A percentile compares a stretch with the other conserved stretches of the same genome.
Evolutionary conservation across 2,329 filamentous ascomycete species (phyloP).

Genomic region (Xylaria multiplex): DNA sequence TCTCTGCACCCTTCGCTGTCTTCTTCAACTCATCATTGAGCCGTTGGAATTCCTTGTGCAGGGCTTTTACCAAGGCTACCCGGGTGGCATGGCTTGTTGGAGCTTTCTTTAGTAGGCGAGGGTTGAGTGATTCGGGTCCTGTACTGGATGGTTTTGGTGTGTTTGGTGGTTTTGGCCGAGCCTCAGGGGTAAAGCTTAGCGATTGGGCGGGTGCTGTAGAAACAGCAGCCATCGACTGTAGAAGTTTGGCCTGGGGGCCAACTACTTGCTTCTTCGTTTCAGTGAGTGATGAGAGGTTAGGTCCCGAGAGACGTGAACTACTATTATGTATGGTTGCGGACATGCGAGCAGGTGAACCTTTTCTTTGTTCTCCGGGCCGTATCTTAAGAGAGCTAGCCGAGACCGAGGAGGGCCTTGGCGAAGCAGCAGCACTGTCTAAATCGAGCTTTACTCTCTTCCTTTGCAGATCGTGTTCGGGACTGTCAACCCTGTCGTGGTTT

Average conservation of each 20-base stretch:
- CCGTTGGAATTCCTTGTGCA: constrained; percentile 73
- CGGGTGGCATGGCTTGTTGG: constrained; percentile 68
- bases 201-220: constrained; percentile 7
- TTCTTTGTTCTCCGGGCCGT: constrained; percentile 28
- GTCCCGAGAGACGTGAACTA: constrained; percentile 10
- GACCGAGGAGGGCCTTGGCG: constrained; percentile 15
- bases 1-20: constrained; percentile 59
- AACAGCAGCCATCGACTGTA: constrained; percentile 4
- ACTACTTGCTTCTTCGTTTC: constrained; percentile 11
- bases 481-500: constrained; percentile 17
- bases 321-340: constrained; percentile 16
- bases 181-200: constrained; percentile 12
- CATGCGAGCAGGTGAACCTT: not conserved
- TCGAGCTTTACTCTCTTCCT: constrained; percentile 45
- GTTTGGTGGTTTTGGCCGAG: constrained; percentile 24
- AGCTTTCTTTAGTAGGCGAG: constrained; percentile 68
- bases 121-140: constrained; percentile 69
- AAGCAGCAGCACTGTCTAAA: constrained; percentile 20
- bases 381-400: constrained; percentile 5
- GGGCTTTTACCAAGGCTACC: constrained; percentile 66
- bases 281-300: constrained; percentile 7
- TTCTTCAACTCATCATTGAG: constrained; percentile 72
- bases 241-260: constrained; percentile 19
- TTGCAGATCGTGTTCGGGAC: constrained; percentile 36
- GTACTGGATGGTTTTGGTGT: constrained; percentile 35